Base-by-base conservation (phyloP, 805 yeast genomes). In the Metschnikowia lachancei region DNA sequence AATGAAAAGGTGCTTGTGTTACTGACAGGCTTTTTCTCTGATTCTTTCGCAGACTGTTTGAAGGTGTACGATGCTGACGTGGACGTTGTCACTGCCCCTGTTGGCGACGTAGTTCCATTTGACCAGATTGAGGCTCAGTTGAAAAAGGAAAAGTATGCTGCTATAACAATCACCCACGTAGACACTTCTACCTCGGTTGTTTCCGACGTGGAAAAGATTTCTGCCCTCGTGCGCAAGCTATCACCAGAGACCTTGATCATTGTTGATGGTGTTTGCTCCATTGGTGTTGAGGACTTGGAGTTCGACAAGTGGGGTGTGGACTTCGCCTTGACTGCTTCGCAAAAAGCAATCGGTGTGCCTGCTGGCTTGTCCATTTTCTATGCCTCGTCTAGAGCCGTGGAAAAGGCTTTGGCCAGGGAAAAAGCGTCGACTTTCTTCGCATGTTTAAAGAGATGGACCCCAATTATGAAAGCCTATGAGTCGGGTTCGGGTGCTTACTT, bases 181-280 rank as follows among this genome's bases (percentile, higher is more conserved):
- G 99, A 94, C 66, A 94, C 98, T 37, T 89, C 97, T 1, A 89
- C 97, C 30, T 95, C 96, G n/a, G 96, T 92, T 35, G 78, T 90
- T 34, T 73, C 83, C 37, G 85, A 87, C 60, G 82, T 92, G 52
- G 73, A 79, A 60, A 70, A 73, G 14, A 75, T 90, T 47, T 67
- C 95, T 22, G 68, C 66, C 43, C 54, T 83, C n/a, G 84, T 87
- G 49, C 80, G 81, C 58, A 61, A 69, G 52, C 68, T 75, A 1
- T 78, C 89, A 3, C 97, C 98, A 44, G 85, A 86, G 26, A 80
- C 97, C 19, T 75, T 92, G 51, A 75, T 92, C 44, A 71, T 89
- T 42, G 96, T 92, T 34, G 99, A 92, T 65, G 96, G 95, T 39
- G 98, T 92, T 26, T 94, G 98, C 69, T 89, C 97, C 7, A 80